Base-by-base conservation (phyloP, 257 asterid genomes). In the Sherardia arvensis region DNA sequence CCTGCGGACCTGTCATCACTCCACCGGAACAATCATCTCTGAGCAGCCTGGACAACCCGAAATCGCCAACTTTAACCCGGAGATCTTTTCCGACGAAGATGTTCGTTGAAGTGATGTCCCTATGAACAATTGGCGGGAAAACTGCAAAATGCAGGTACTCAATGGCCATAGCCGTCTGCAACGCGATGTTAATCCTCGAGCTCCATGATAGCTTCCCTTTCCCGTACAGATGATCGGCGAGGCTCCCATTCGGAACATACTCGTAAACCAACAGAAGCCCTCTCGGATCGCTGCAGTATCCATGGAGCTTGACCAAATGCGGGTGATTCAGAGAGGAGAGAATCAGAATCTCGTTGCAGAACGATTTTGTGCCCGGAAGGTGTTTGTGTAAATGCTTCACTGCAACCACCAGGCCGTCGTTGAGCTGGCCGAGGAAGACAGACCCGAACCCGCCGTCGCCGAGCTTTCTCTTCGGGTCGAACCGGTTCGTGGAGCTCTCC, bases 391-490 rank as follows among this genome's bases (percentile, higher is more conserved):
- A 86, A 73, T 85, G 77, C 67, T 92, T 92, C 0, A 92, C 99
- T 11, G 99, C 99, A 3, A 87, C 97, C 3, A 81, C 67, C 21
- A 86, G 61, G 29, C 87, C 82, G 53, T 88, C 96, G 45, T 23
- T 65, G 55, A 92, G 95, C 57, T 89, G 92, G 23, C 93, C 96
- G 47, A 92, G 70, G n/a, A 72, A 92, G 28, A 92, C 99, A 0
- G 97, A 85, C 2, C 99, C 99, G 56, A 92, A 92, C 12, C 99
- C 99, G 1, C 99, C 99, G 22, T 89, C 95, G 1, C 99, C 99
- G 49, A 92, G 81, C 62, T 89, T 92, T n/a, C 96, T 84, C 59
- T 84, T 87, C 3, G 68, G 73, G 60, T 89, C 99, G 76, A 92
- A 92, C 20, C 73, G 80, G 47, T 83, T 83, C 11, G 99, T 89